Base-by-base conservation (phyloP, 768 basidiomycete genomes). In the Polyporus arcularius region DNA sequence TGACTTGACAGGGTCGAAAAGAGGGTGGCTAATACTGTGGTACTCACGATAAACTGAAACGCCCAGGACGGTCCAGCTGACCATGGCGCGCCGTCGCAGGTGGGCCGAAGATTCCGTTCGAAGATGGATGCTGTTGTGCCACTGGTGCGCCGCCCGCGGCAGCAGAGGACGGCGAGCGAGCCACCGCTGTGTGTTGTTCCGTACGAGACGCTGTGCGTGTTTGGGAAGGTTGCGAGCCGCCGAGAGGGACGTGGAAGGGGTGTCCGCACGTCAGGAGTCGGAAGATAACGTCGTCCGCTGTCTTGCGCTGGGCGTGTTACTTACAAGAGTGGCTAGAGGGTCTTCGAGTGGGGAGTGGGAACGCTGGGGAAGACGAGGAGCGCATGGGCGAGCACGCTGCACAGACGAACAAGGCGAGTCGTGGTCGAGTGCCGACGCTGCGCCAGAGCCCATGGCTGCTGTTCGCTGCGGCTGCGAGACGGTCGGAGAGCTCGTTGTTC, bases 401-500 rank as follows among this genome's bases (percentile, higher is more conserved):
- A 21, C 5, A 30, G 43, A 12, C 15, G 28, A 55, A 10, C 15
- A 8, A 30, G 53, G 41, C 21, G 1, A 28, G 28, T 28, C 26
- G 28, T 3, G 16, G 11, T n/a, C 53, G 39, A 26, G 40, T 26
- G 42, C 18, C 42, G 5, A 16, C 42, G 42, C 14, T 16, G 42
- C 14, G 42, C 18, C 4, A 10, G 18, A 1, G 46, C 15, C n/a
- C n/a, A n/a, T 28, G 3, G 39, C 53, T 30, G 21, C 39, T 32
- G 28, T 31, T 30, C 35, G 55, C 32, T 38, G 55, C 45, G n/a
- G 30, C 31, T 46, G 43, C 5, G 6, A 15, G n/a, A 42, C 31
- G 16, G 43, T 30, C 43, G n/a, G 45, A 35, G 35, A 39, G 38
- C 49, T 16, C 48, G 53, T 60, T 60, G 59, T 60, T 60, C 59